phyloP scores from a whole-genome alignment of 129 eudicot genomes.

The Escallonia rubra region DNA sequence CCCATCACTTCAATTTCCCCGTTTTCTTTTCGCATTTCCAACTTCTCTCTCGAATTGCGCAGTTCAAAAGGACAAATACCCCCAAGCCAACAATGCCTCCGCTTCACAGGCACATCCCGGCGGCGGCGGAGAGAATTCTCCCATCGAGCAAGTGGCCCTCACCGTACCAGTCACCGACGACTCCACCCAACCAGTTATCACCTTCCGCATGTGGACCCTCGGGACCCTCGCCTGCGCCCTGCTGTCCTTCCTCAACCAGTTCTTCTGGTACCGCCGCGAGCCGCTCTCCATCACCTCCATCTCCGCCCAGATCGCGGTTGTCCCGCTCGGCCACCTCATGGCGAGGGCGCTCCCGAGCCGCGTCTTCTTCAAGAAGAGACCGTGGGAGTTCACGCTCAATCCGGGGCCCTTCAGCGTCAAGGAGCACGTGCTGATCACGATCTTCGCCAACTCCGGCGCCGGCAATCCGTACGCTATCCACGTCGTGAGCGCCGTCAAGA shows the following conservation, averaged over 20 bases:
- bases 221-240: slow-evolving; percentile 52
- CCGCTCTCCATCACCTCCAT: slow-evolving; percentile 58
- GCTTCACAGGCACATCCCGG: slow-evolving; percentile 5
- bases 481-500: slow-evolving; percentile 62
- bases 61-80: slow-evolving; percentile 21
- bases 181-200: slow-evolving; percentile 39
- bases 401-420: slow-evolving; percentile 63
- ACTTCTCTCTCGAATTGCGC: slow-evolving; percentile 8
- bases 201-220: slow-evolving; percentile 65
- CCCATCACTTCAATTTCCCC: background rate
- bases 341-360: slow-evolving; percentile 43
- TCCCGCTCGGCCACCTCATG: slow-evolving; percentile 73
- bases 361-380: slow-evolving; percentile 44
- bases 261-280: slow-evolving; percentile 70
- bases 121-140: slow-evolving; percentile 44
- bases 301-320: slow-evolving; percentile 76
- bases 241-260: slow-evolving; percentile 68
- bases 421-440: slow-evolving; percentile 69
- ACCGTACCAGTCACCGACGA: slow-evolving; percentile 66
- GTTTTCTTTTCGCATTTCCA: background rate
- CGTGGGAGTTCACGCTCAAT: slow-evolving; percentile 45
- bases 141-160: slow-evolving; percentile 69
- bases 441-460: slow-evolving; percentile 66
- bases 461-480: slow-evolving; percentile 69
- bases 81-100: slow-evolving; percentile 7